phyloP scores from a whole-genome alignment of 1,284 basidiomycete genomes.

The Fomitiporia mediterranea region DNA sequence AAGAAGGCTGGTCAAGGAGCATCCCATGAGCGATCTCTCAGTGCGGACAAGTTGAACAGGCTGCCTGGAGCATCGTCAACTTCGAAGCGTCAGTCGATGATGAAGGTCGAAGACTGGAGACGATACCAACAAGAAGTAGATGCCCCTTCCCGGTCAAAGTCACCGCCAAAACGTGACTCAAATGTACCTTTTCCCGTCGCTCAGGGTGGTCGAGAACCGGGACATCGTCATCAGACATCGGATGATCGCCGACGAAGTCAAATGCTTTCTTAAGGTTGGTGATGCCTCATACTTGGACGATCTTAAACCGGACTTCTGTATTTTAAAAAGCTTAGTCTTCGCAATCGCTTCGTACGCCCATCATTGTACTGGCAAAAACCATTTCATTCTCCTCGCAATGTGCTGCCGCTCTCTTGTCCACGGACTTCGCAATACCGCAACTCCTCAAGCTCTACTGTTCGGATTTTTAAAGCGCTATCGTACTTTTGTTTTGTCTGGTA shows the following conservation, averaged over 20 bases:
- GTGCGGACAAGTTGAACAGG: conserved; percentile 52
- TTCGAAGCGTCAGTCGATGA: conserved; percentile 59
- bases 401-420: not conserved
- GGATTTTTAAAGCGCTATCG: not conserved
- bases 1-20: conserved; percentile 26
- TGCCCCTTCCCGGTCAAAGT: not conserved
- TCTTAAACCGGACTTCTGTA: conserved; percentile 6
- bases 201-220: conserved; percentile 23
- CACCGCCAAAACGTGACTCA: conserved; percentile 22
- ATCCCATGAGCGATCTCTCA: conserved; percentile 47
- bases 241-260: conserved; percentile 26
- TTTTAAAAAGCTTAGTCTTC: not conserved
- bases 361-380: not conserved
- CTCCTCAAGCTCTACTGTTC: not conserved
- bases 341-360: not conserved
- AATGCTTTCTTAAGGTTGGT: not conserved
- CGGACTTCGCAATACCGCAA: not conserved
- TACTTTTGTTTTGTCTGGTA: not conserved
- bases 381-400: not conserved
- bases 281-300: not conserved
- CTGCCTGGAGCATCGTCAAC: conserved; percentile 29
- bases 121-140: conserved; percentile 52
- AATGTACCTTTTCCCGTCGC: conserved; percentile 36
- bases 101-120: conserved; percentile 83
- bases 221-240: conserved; percentile 11